Conservation (phyloP, 345 rosid species). For the rapeseed (Brassica napus) region Da-Ae NC_063445.1:19957001-19957500, state of each 20-base stretch:
- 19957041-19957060: constrained; percentile 1
- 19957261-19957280: background rate
- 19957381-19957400: background rate
- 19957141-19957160: background rate
- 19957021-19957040: background rate
- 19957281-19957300: background rate
- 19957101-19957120: background rate
- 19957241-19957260: background rate
- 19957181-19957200: background rate
- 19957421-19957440: too few relatives aligned
- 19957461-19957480: background rate
- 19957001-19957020: background rate
- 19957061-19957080: background rate
- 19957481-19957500: background rate
- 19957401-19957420: background rate
- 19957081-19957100: background rate
- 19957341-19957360: too few relatives aligned
- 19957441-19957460: background rate
- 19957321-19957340: background rate
- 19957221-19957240: background rate
- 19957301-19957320: background rate
- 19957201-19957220: background rate
- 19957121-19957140: background rate
- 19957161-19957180: background rate
- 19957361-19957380: too few relatives aligned